phyloP scores from a whole-genome alignment of 2,329 filamentous ascomycete species.

The Mycogone perniciosa region DNA sequence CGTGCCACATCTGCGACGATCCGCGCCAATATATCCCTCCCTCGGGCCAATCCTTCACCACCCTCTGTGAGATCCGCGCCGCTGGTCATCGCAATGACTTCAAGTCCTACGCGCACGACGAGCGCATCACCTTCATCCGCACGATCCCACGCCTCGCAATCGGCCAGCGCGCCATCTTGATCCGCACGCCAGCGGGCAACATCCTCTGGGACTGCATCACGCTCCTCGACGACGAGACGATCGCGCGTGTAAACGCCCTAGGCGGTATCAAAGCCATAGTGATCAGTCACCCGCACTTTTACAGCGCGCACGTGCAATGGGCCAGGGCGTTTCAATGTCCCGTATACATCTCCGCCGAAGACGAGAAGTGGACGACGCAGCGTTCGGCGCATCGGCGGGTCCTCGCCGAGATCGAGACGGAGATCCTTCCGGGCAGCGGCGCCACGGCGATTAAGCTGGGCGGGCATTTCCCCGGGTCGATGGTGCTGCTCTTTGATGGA shows the following conservation, averaged over 20 bases:
- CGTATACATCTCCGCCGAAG: constrained; percentile 61
- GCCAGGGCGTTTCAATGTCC: constrained; percentile 60
- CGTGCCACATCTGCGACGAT: constrained; percentile 68
- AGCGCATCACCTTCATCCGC: constrained; percentile 39
- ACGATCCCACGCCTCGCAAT: constrained; percentile 61
- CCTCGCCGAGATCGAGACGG: constrained; percentile 37
- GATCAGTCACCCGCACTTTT: constrained; percentile 79
- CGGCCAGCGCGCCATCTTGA: constrained; percentile 65
- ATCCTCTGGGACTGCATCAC: constrained; percentile 76
- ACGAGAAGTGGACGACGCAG: constrained; percentile 56
- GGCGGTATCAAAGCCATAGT: constrained; percentile 67
- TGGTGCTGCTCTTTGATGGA: constrained; percentile 56
- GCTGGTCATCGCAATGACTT: constrained; percentile 47
- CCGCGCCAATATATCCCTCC: constrained; percentile 62
- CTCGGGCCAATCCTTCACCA: constrained; percentile 56
- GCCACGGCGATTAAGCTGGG: constrained; percentile 63
- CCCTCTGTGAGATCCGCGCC: constrained; percentile 34
- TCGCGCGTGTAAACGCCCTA: constrained; percentile 48
- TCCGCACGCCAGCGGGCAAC: constrained; percentile 61
- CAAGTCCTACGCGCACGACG: constrained; percentile 38
- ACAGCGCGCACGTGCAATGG: constrained; percentile 71
- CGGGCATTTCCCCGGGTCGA: constrained; percentile 73
- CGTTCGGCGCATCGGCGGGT: constrained; percentile 39
- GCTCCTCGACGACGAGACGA: constrained; percentile 59
- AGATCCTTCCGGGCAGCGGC: constrained; percentile 39